Conservation (phyloP, 768 basidiomycete genomes). For the Tylopilus vinaceipallidus region DNA sequence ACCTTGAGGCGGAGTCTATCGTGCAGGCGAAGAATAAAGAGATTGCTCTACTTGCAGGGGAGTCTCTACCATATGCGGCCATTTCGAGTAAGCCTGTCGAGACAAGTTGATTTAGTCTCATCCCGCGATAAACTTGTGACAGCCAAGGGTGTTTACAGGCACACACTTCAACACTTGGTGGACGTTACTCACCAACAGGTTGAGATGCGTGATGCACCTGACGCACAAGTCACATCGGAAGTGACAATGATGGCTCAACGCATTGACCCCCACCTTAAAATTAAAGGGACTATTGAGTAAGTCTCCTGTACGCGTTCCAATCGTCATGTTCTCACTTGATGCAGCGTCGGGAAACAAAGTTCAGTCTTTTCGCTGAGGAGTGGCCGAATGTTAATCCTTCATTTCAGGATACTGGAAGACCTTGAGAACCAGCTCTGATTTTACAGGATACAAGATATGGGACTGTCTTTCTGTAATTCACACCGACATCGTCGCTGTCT, state of each 20-base stretch:
- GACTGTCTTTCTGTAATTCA: not conserved
- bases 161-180: not conserved
- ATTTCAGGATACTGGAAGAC: not conserved
- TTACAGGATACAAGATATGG: not conserved
- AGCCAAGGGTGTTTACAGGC: not conserved
- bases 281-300: not conserved
- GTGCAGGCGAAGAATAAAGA: not conserved
- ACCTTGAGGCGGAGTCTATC: not conserved
- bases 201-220: not conserved
- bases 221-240: not conserved
- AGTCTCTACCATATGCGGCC: not conserved
- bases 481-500: not conserved
- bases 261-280: not conserved
- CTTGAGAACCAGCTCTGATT: not conserved
- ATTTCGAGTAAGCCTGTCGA: not conserved
- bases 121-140: not conserved
- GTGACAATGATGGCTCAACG: slow-evolving; percentile 1
- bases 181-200: not conserved
- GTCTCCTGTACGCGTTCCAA: not conserved
- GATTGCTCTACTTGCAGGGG: not conserved
- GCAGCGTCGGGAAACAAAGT: too few species aligned
- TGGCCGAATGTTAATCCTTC: not conserved
- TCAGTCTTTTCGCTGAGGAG: not conserved
- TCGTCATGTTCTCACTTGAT: not conserved
- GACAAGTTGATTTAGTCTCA: not conserved